Percentiles rank a stretch among this genome's conserved stretches.
These are phyloP conservation scores for Aeschynomene evenia DNA, from an alignment of 306 rosid species.

Conservation along the genomic window DNA sequence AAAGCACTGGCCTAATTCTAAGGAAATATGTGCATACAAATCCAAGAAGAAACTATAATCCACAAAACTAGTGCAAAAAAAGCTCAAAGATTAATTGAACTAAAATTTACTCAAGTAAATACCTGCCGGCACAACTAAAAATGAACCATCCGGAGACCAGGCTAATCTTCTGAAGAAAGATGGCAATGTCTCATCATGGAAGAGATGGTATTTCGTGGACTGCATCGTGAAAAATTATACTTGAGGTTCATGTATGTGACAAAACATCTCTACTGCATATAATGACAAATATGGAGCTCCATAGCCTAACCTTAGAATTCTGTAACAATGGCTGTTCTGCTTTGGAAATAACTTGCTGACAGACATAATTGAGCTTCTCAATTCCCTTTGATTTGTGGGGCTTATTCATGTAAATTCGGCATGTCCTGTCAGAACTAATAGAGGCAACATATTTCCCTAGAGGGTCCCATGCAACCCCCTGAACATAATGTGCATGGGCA, in stretches of 20 bases:
- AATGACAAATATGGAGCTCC: slow-evolving; percentile 11
- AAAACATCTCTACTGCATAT: slow-evolving; percentile 15
- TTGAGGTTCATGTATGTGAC: slow-evolving; percentile 26
- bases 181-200: slow-evolving; percentile 87
- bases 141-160: slow-evolving; percentile 98
- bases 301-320: slow-evolving; percentile 67
- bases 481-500: slow-evolving; percentile 88
- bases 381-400: slow-evolving; percentile 66
- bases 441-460: slow-evolving; percentile 73
- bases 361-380: slow-evolving; percentile 64
- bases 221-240: slow-evolving; percentile 46
- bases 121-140: slow-evolving; percentile 96
- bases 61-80: slow-evolving; percentile 8
- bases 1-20: neutral
- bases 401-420: slow-evolving; percentile 75
- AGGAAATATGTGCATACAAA: neutral
- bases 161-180: slow-evolving; percentile 93
- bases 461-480: slow-evolving; percentile 99
- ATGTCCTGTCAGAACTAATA: slow-evolving; percentile 90
- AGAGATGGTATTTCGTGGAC: slow-evolving; percentile 71
- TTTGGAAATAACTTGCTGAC: slow-evolving; percentile 78
- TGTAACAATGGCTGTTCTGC: slow-evolving; percentile 58
- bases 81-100: slow-evolving; percentile 9
- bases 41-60: slow-evolving; percentile 23
- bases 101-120: slow-evolving; percentile 23